Evolutionary conservation across 345 rosid genomes (phyloP), one percentile per base, ranked within the genome.

Genomic region (Pugionium cornutum): DNA sequence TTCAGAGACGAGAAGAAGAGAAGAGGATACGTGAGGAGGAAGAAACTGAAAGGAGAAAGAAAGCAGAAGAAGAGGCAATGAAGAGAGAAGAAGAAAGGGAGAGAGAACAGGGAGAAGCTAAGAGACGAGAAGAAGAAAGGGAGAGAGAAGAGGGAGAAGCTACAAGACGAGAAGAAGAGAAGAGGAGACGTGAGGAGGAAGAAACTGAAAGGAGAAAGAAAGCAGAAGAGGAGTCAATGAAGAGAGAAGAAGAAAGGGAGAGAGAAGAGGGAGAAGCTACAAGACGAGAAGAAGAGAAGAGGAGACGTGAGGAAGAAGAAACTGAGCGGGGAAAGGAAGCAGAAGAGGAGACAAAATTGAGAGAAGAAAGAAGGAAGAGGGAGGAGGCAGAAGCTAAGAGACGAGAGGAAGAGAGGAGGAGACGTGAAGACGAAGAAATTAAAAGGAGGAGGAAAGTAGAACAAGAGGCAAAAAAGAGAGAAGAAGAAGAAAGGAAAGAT

Each of bases 371-470:
- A n/a, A 58, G 62, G 11, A 66, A 70, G 54, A 39, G 32, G 2
- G 11, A 27, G 5, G 54, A 56, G 26, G 37, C 7, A 3, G 29
- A 59, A 44, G 56, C 4, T 9, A 35, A 59, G 64, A 64, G 4
- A 64, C 57, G 29, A 2, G 36, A 9, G 33, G 66, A 55, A 3
- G 29, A 59, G 44, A 61, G 9, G 11, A 35, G 55, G 64, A 64
- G 4, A 64, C 57, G 29, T 5, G 36, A 9, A 29, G 66, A 55
- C 39, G 32, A 61, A 60, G 64, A 69, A 61, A 68, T 60, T 18
- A 53, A 53, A 5, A 50, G 44, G 58, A 58, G 37, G 70, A 68
- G 5, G 68, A 61, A 34, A 75, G 68, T 37, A 72, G 65, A 74
- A 31, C 43, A 28, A 11, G 41, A 68, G 1, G 55, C 43, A 36